These are phyloP conservation scores for Ustilago crameri DNA, from an alignment of 1,284 basidiomycete genomes.

Conservation along the genomic window DNA sequence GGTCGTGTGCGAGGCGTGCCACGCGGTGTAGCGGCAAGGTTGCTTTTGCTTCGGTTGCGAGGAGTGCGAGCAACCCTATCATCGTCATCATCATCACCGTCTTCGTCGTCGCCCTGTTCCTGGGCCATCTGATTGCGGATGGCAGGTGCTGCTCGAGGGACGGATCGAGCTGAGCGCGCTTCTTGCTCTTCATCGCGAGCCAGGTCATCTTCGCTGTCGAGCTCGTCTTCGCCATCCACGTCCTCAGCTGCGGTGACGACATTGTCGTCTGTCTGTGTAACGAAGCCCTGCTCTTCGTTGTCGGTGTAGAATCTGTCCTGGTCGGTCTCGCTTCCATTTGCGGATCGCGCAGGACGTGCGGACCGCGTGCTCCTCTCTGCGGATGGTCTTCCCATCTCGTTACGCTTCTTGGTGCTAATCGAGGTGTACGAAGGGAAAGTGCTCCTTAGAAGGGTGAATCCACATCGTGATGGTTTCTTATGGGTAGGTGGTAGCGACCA, in stretches of 20 bases:
- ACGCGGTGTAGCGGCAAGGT: conserved; percentile 25
- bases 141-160: conserved; percentile 19
- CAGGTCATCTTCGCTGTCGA: conserved; percentile 11
- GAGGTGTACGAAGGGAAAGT: too few relatives aligned
- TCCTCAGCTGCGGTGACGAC: conserved; percentile 44
- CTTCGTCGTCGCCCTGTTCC: conserved; percentile 32
- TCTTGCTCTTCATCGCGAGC: conserved; percentile 26
- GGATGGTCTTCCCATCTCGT: conserved; percentile 40
- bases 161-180: conserved; percentile 20
- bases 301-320: conserved; percentile 44
- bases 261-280: conserved; percentile 43
- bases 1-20: conserved; percentile 20
- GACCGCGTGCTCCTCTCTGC: conserved; percentile 47
- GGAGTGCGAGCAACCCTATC: conserved; percentile 20
- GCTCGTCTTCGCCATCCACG: conserved; percentile 27
- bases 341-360: conserved; percentile 38
- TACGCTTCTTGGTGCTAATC: neutral
- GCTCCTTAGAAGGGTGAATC: too few relatives aligned
- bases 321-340: conserved; percentile 43
- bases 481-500: conserved; percentile 5
- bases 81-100: conserved; percentile 36
- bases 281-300: conserved; percentile 44
- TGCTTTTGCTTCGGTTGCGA: conserved; percentile 39
- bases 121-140: conserved; percentile 4
- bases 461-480: neutral